Percentiles rank a stretch among this genome's conserved stretches.
These are phyloP conservation scores for Yamadazyma aaseri DNA, from an alignment of 1,139 yeast species.

Conservation along the genomic window DNA sequence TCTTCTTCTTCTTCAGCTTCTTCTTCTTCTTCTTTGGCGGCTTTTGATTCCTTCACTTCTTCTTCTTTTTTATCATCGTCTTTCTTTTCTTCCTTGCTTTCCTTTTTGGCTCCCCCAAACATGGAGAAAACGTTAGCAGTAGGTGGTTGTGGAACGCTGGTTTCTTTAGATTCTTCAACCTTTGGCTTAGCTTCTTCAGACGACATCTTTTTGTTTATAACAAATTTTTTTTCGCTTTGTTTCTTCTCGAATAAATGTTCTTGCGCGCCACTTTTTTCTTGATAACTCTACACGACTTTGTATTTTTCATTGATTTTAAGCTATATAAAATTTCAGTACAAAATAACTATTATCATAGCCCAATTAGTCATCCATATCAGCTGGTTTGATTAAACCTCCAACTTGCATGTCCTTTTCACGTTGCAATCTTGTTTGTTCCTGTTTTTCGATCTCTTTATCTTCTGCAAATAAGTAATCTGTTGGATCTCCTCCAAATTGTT, in stretches of 20 bases:
- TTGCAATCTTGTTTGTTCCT: conserved; percentile 66
- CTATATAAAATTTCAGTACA: no score
- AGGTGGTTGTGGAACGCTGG: conserved; percentile 48
- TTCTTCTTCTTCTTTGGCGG: conserved; percentile 38
- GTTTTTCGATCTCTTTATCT: conserved; percentile 77
- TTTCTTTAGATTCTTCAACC: conserved; percentile 12
- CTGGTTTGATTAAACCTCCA: conserved; percentile 93
- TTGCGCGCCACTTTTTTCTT: no score
- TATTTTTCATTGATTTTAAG: no score
- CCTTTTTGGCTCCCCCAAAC: conserved; percentile 84
- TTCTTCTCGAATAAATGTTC: no score
- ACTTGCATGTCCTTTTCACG: conserved; percentile 82
- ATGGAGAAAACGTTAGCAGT: conserved; percentile 80
- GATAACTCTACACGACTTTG: no score
- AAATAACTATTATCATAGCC: no score
- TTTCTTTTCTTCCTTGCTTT: conserved; percentile 49
- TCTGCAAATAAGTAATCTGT: conserved; percentile 94
- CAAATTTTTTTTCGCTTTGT: conserved; percentile 8
- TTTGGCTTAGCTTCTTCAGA: conserved; percentile 36
- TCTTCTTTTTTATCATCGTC: conserved; percentile 39
- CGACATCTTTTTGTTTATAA: conserved; percentile 25
- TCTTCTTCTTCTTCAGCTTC: conserved; percentile 81
- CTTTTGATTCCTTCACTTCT: conserved; percentile 27
- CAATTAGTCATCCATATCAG: conserved; percentile 80
- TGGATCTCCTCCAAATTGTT: conserved; percentile 91